Base-by-base conservation (phyloP, 2,329 filamentous ascomycete genomes). In the Nemania sp. region DNA sequence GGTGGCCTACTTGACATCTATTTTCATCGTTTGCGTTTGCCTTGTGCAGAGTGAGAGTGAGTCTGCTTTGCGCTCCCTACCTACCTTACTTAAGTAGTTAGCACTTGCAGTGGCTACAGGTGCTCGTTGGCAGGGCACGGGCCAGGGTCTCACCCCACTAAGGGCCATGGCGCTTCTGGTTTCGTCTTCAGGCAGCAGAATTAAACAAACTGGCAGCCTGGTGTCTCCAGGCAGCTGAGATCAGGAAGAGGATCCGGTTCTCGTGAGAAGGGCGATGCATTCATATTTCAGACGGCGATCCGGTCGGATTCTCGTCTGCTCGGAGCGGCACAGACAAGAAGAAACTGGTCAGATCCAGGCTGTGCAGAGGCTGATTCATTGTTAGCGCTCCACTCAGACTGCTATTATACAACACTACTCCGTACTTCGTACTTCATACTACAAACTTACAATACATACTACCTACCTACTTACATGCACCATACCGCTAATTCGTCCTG, bases 341-440 rank as follows among this genome's bases (percentile, higher is more conserved):
- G 24, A 26, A 17, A 15, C 31, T 34, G 9, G 41, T 50, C 45
- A 49, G 39, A 45, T 42, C 45, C 36, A 37, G 46, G 54, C 50
- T 40, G 50, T 57, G 54, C 39, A 45, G 39, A 45, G 49, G 40
- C 46, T 50, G 33, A 26, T 49, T 31, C 17, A 49, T 24, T 28
- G n/a, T 47, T 44, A 33, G 36, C 46, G 54, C 54, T 57, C 54
- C 54, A 57, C 50, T 54, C 50, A 54, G 43, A 57, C 24, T 30
- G 48, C 46, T 24, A 50, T 37, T 26, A 46, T 31, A 46, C 49
- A n/a, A n/a, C n/a, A n/a, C n/a, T n/a, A n/a, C n/a, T n/a, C n/a
- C n/a, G n/a, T n/a, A n/a, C n/a, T n/a, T n/a, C n/a, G n/a, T n/a
- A n/a, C n/a, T n/a, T n/a, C n/a, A n/a, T n/a, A n/a, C n/a, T n/a